These are phyloP conservation scores for Saccharomycopsis hybrid DNA, from an alignment of 1,139 yeast species.

Conservation along the genomic window DNA sequence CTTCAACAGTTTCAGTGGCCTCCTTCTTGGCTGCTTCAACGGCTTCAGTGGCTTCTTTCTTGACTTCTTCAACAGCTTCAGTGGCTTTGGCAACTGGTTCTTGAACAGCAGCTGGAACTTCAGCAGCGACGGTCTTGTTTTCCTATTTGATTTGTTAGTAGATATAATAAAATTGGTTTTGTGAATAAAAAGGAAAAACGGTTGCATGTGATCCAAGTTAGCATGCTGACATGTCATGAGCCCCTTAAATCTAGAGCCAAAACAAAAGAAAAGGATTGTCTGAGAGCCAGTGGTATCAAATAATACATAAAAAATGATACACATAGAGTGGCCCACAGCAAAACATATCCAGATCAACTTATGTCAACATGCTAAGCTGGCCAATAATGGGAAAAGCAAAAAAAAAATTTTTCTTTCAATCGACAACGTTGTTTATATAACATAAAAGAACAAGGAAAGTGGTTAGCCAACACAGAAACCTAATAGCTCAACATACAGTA, in stretches of 20 bases:
- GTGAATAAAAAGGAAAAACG: not conserved
- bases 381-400: not conserved
- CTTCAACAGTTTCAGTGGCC: constrained; percentile 2
- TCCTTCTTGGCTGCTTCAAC: not conserved
- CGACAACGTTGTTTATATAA: not conserved
- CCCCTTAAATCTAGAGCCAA: too few relatives aligned
- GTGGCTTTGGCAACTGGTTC: constrained; percentile 1
- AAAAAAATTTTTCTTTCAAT: too few relatives aligned
- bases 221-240: too few relatives aligned
- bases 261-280: too few relatives aligned
- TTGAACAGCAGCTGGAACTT: constrained; percentile 9
- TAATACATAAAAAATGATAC: not conserved
- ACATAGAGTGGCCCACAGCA: not conserved
- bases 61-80: constrained; percentile 1
- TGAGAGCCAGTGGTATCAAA: not conserved
- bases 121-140: constrained; percentile 3
- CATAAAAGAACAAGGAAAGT: not conserved
- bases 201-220: too few relatives aligned
- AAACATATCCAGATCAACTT: too few relatives aligned
- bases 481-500: not conserved
- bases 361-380: not conserved
- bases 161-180: not conserved
- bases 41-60: not conserved
- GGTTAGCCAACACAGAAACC: not conserved
- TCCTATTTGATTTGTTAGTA: too few relatives aligned